Conservation (phyloP, 129 eudicot species). For the Scalesia atractyloides region DNA sequence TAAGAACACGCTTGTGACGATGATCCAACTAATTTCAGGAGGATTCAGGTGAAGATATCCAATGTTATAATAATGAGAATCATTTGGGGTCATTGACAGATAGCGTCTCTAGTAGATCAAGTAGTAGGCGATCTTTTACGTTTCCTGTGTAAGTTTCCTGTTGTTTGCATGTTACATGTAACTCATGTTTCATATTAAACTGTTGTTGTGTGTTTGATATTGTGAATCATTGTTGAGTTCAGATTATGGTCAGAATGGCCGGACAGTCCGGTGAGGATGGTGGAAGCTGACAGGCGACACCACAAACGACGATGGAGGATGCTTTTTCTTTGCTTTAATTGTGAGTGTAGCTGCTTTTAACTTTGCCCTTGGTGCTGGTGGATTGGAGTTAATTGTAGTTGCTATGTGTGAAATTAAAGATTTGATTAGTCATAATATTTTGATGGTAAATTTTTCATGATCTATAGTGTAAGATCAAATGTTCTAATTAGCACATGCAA, state of each 20-base stretch:
- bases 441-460: no score
- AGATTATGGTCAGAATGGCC: constrained; percentile 45
- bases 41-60: constrained; percentile 4
- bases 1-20: not conserved
- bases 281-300: constrained; percentile 33
- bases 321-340: constrained; percentile 38
- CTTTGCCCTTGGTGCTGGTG: no score
- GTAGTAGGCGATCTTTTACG: constrained; percentile 53
- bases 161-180: not conserved
- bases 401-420: no score
- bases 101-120: not conserved
- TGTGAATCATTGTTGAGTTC: not conserved
- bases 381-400: no score
- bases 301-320: constrained; percentile 30
- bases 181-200: not conserved
- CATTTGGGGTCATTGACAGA: not conserved
- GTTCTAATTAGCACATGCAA: no score
- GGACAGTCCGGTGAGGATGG: constrained; percentile 52
- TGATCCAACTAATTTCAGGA: constrained; percentile 11
- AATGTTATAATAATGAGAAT: not conserved
- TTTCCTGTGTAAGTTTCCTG: constrained; percentile 46
- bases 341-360: constrained; percentile 5
- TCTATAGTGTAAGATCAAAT: no score
- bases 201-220: not conserved
- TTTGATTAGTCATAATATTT: no score